Conservation (phyloP, 2,329 filamentous ascomycete species). For the Alternaria conjuncta region DNA sequence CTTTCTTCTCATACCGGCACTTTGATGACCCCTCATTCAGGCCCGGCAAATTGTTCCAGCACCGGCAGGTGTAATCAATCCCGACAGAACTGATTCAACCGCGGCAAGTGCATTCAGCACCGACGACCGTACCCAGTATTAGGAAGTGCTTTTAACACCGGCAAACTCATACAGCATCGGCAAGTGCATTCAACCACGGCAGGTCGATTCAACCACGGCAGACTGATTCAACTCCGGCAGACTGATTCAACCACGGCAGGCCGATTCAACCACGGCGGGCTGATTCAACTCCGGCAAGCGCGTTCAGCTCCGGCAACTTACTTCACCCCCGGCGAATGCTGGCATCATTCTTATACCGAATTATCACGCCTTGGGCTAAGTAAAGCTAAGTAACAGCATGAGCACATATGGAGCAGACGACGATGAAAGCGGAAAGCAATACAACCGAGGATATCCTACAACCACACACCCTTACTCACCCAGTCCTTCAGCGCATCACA, state of each 20-base stretch:
- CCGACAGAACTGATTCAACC: neutral
- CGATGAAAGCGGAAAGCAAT: neutral
- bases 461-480: neutral
- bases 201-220: no score
- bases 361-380: neutral
- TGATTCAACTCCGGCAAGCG: neutral
- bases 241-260: neutral
- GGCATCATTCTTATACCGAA: neutral
- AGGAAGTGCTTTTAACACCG: neutral
- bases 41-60: neutral
- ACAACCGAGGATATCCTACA: neutral
- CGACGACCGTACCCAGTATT: neutral
- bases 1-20: neutral
- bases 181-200: neutral
- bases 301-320: neutral
- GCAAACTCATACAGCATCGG: neutral
- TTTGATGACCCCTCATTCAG: neutral
- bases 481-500: neutral
- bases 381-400: neutral
- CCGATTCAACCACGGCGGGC: neutral
- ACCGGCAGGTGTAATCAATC: neutral
- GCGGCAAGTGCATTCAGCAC: neutral
- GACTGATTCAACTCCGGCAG: no score
- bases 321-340: neutral
- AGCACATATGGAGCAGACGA: neutral